Conservation (phyloP, 306 rosid species). For the Clitoria ternatea region DNA sequence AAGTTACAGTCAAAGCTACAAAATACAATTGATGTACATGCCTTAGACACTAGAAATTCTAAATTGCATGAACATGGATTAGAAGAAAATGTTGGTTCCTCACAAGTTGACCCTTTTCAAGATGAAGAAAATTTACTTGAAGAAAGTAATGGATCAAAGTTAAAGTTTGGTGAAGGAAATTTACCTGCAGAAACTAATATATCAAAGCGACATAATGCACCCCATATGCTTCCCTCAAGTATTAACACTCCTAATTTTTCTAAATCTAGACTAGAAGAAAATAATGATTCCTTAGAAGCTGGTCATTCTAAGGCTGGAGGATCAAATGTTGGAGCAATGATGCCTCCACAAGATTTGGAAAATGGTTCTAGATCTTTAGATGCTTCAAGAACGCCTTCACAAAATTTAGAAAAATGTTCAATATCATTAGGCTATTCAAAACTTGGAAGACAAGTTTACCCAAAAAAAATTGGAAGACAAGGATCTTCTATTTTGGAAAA, state of each 20-base stretch:
- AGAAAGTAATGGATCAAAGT: slow-evolving; percentile 3
- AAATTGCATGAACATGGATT: not conserved
- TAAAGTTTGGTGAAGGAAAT: no score
- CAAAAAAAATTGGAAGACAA: no score
- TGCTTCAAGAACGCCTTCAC: slow-evolving; percentile 32
- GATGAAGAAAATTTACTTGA: not conserved
- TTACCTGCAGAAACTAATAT: no score
- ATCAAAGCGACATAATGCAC: slow-evolving; percentile 26
- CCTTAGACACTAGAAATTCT: slow-evolving; percentile 6
- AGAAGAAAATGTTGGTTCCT: not conserved
- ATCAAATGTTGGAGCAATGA: slow-evolving; percentile 7
- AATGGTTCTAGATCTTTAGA: slow-evolving; percentile 29
- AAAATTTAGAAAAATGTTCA: no score
- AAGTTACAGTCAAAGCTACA: slow-evolving; percentile 32
- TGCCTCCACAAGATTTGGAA: slow-evolving; percentile 33
- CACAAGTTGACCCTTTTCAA: not conserved
- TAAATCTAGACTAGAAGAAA: slow-evolving; percentile 22
- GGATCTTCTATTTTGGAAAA: no score
- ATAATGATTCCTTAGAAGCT: slow-evolving; percentile 10
- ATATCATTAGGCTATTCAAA: slow-evolving; percentile 35
- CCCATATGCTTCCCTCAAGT: not conserved
- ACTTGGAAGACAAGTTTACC: no score
- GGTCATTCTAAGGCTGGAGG: slow-evolving; percentile 21
- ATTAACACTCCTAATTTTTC: slow-evolving; percentile 17
- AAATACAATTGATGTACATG: slow-evolving; percentile 7